Evolutionary conservation across 225 moss, liverwort and hornwort genomes (phyloP).

Genomic region (Ulota crispa): DNA sequence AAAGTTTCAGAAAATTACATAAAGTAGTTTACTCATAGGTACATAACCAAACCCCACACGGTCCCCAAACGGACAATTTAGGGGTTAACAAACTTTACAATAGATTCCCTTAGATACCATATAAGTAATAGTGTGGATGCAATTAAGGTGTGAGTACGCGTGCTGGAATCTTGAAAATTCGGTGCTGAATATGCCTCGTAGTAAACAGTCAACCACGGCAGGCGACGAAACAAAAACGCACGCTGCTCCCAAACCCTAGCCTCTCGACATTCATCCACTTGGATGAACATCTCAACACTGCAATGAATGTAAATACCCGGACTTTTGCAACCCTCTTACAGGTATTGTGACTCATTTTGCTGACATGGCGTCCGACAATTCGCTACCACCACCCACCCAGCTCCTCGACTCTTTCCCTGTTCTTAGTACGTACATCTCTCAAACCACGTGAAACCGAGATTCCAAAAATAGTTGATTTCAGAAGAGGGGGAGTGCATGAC

Average conservation of each 20-base stretch:
- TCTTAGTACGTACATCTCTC: accelerated
- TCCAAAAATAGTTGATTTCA: background rate
- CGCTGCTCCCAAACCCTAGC: background rate
- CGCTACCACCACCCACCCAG: background rate
- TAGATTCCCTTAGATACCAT: no score
- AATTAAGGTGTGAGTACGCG: no score
- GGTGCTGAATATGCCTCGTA: slow-evolving; percentile 22
- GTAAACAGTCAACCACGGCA: slow-evolving; percentile 13
- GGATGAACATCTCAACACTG: background rate
- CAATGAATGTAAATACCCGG: background rate
- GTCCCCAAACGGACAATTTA: no score
- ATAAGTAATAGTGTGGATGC: no score
- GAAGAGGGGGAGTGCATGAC: background rate
- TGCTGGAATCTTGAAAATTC: background rate
- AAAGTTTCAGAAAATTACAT: no score
- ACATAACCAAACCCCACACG: no score
- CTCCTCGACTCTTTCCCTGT: accelerated
- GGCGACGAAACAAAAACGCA: background rate
- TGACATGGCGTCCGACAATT: slow-evolving; percentile 25
- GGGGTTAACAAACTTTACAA: no score
- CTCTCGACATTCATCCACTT: background rate
- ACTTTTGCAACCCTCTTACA: background rate
- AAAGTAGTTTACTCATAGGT: no score
- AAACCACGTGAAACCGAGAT: background rate
- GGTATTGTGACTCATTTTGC: slow-evolving; percentile 27